Base-by-base conservation (phyloP, 1,139 yeast species). In the Sugiyamaella sp. region DNA sequence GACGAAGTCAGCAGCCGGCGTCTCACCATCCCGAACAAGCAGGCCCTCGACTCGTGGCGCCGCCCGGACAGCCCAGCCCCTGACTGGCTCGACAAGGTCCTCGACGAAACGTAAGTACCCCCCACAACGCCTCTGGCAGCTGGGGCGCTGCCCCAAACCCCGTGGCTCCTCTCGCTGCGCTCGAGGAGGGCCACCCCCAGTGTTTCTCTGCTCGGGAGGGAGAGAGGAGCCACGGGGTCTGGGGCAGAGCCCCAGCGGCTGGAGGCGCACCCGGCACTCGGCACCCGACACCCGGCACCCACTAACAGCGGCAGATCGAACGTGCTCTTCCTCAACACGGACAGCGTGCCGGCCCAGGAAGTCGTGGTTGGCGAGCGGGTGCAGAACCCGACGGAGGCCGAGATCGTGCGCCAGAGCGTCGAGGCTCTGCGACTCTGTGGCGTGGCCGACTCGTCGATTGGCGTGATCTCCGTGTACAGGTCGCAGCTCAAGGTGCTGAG, bases 401-500 rank as follows among this genome's bases (percentile, higher is more conserved):
- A 75, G 19, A 64, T 93, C 20, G 79, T 87, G 1, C 69, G 76
- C 47, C 85, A 83, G 60, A 76, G 87, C 20, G 85, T 88, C 2
- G 82, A 79, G 53, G 80, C 82, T 0, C 72, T 91, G 57, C 61
- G 80, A 1, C 59, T 62, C 0, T 76, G 86, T 59, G 97, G 97
- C 0, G 83, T 89, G 1, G 60, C 71, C 0, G 80, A 80, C 54
- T 61, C 71, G 1, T 75, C 80, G 20, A 83, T 93, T 52, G 99
- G 99, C 2, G 84, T 95, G 0, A 88, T 95, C 83, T 85, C 98
- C 0, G 81, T 89, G 51, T 91, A 95, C 68, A 76, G 96, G 43
- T 88, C 93, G 0, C 99, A 93, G 66, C 71, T 93, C 44, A 29
- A 24, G 10, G 20, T 50, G 10, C 43, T 50, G 10, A 25, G 19